Evolutionary conservation across 148 eudicot genomes (phyloP).

Genomic region (Cornus suecica): DNA sequence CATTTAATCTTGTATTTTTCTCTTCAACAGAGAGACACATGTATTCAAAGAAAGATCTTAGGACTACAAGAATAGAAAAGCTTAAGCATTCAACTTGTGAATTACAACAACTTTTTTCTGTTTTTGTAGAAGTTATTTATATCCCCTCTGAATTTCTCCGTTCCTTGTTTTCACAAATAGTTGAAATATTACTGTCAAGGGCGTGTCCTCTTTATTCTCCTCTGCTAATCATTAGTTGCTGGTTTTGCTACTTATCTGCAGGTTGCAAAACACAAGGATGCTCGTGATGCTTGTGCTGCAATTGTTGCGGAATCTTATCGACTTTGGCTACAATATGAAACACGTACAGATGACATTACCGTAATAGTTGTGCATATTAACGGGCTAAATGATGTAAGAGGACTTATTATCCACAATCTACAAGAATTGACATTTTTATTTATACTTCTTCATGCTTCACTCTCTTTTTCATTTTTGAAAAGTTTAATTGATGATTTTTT

Average conservation of each 20-base stretch:
- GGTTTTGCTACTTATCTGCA: slow-evolving; percentile 25
- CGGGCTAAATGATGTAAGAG: slow-evolving; percentile 70
- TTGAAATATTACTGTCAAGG: not conserved
- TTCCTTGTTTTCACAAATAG: not conserved
- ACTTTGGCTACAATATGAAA: slow-evolving; percentile 98
- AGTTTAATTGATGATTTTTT: not conserved
- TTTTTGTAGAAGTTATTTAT: not conserved
- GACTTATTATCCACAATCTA: slow-evolving; percentile 9
- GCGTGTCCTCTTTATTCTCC: not conserved
- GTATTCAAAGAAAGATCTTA: too few relatives aligned
- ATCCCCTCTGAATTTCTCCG: not conserved
- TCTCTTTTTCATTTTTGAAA: not conserved
- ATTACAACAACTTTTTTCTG: too few relatives aligned
- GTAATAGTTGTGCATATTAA: slow-evolving; percentile 82
- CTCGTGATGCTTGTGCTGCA: slow-evolving; percentile 99
- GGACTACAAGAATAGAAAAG: too few relatives aligned
- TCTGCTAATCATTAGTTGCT: not conserved
- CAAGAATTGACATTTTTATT: not conserved
- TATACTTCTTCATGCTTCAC: not conserved
- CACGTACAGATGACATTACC: slow-evolving; percentile 98
- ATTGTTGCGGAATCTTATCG: slow-evolving; percentile 99
- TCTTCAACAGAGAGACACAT: too few relatives aligned
- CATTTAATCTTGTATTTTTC: too few relatives aligned
- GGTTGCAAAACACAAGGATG: slow-evolving; percentile 87
- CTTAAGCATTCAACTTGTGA: too few relatives aligned